These are phyloP conservation scores for Allomyces macrogynus DNA, from an alignment of 192 early-diverging fungal species.

Conservation along the genomic window DNA sequence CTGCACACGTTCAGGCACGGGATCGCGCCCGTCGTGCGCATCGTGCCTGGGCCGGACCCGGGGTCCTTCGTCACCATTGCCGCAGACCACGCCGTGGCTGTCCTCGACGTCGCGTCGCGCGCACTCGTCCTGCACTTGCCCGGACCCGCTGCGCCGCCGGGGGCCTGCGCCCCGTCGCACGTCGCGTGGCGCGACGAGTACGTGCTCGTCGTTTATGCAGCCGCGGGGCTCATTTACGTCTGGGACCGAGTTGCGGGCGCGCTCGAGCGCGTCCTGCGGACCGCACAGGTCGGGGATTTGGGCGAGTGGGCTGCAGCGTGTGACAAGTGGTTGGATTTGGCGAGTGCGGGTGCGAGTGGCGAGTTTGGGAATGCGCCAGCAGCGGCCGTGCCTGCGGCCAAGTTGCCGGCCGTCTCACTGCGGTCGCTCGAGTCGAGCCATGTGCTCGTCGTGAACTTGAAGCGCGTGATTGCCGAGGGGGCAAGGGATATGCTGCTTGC, in stretches of 20 bases:
- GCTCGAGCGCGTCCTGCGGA: no score
- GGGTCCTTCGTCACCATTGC: neutral
- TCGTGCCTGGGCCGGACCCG: neutral
- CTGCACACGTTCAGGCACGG: neutral
- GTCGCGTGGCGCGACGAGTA: neutral
- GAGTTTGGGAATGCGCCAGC: no score
- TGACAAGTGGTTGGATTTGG: no score
- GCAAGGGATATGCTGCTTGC: no score
- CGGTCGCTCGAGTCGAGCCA: neutral
- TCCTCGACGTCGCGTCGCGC: neutral
- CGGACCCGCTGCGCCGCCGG: neutral
- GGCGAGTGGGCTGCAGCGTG: no score
- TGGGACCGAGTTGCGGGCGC: no score
- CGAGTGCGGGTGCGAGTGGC: no score
- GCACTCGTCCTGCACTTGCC: neutral
- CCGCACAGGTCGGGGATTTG: no score
- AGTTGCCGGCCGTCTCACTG: no score
- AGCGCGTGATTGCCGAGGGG: neutral
- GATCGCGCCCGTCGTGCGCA: neutral
- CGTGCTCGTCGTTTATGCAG: neutral
- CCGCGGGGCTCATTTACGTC: neutral
- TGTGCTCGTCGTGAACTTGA: neutral
- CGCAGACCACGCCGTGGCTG: neutral
- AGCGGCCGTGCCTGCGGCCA: no score
- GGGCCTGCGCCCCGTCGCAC: neutral